Conservation (phyloP, 2,329 filamentous ascomycete genomes). For the Fusarium mangiferae region DNA sequence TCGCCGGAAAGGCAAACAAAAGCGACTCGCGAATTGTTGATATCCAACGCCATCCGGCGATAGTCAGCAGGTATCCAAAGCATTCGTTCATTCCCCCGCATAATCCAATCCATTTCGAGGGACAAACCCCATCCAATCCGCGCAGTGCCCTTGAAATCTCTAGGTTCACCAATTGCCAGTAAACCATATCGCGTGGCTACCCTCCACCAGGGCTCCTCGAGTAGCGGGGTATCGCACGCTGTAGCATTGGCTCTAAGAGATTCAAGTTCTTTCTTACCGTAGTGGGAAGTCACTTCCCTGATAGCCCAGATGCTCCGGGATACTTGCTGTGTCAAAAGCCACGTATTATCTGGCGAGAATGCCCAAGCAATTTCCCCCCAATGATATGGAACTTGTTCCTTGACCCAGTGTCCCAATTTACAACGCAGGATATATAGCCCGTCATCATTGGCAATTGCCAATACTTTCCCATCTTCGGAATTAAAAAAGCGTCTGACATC, state of each 20-base stretch:
- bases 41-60: neutral
- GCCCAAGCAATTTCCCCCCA: neutral
- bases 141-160: rapidly evolving
- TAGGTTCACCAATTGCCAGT: rapidly evolving
- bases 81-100: rapidly evolving
- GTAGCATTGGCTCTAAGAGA: rapidly evolving
- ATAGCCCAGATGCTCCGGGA: no score
- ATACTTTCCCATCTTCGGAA: no score
- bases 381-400: no score
- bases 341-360: neutral
- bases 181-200: rapidly evolving
- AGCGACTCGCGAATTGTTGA: rapidly evolving
- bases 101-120: rapidly evolving
- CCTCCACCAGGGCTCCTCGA: rapidly evolving
- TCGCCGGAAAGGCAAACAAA: neutral
- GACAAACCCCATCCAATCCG: neutral
- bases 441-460: no score
- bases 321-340: no score
- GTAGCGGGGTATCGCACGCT: rapidly evolving
- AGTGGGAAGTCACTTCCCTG: rapidly evolving
- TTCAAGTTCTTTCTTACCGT: rapidly evolving
- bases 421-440: rapidly evolving
- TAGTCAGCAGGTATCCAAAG: rapidly evolving
- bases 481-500: no score
- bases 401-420: neutral